Evolutionary conservation across 164 flowering plant species (phyloP), one percentile per base, ranked within the genome.

Genomic region (Liquidambar formosana): DNA sequence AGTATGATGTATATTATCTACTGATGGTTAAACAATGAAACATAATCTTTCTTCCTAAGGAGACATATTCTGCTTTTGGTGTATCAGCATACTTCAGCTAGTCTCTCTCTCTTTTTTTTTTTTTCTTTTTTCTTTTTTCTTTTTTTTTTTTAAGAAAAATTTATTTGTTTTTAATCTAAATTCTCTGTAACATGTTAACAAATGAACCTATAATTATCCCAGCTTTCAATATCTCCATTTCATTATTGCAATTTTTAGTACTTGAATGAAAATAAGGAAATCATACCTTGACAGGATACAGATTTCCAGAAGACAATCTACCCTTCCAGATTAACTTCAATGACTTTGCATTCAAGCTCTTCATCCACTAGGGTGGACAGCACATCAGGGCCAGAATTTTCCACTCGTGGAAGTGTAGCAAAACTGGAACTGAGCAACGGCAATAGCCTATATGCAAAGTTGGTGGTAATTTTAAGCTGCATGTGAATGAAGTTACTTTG

Each of bases 361-460:
- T 73, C 82, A 38, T 67, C 88, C 18, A 65, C 51, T 8, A 78
- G 65, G 68, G 27, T 25, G 25, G 76, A 67, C 58, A 71, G 61
- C 38, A 63, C 64, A 58, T 46, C 76, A 57, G 76, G 63, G 57
- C 45, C 71, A 49, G 38, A 74, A 43, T 64, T 62, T 51, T 41
- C 58, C 61, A 54, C 46, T 65, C 77, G 13, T 54, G 83, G 81
- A 64, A 61, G 72, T 63, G 74, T 81, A 63, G 88, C 88, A 26
- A 89, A 87, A 83, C 77, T 96, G 81, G 91, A 89, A 61, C 75
- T 93, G 38, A 84, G 81, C 63, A 87, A 89, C 84, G 98, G 98
- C 61, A 86, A 66, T 54, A 82, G 79, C 75, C 66, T 95, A 59
- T 81, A 80, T 72, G 88, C 98, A 57, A 95, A 89, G 69, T 78